Evolutionary conservation across 2,329 filamentous ascomycete genomes (phyloP).

Genomic region (Sporothrix phasma): DNA sequence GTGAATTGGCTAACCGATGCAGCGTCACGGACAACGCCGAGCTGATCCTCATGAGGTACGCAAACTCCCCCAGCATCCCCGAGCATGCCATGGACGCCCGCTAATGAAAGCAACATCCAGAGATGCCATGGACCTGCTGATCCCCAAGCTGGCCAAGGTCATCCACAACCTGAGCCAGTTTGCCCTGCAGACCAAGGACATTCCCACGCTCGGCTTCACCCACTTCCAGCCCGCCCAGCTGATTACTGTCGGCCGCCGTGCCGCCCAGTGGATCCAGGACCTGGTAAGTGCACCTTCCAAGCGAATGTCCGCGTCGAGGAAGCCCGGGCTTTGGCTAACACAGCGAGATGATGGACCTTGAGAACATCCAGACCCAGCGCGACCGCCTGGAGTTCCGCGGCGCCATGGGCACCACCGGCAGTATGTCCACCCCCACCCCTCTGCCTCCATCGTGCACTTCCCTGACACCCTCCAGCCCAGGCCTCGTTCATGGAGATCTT

Average conservation of each 20-base stretch:
- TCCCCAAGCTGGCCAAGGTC: conserved; percentile 68
- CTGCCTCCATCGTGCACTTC: background rate
- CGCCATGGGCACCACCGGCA: conserved; percentile 33
- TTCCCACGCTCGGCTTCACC: conserved; percentile 34
- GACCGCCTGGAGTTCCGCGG: conserved; percentile 66
- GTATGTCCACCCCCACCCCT: background rate
- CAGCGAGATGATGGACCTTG: conserved; percentile 48
- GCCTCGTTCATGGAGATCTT: conserved; percentile 38
- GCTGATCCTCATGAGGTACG: conserved; percentile 55
- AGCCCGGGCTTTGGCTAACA: background rate
- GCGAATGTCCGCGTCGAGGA: too few relatives aligned
- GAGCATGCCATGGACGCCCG: background rate
- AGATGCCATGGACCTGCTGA: conserved; percentile 64
- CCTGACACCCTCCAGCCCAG: conserved; percentile 31
- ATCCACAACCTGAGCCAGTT: conserved; percentile 66
- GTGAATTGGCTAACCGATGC: conserved; percentile 2
- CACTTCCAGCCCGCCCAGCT: conserved; percentile 56
- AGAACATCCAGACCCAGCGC: conserved; percentile 59
- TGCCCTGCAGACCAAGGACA: conserved; percentile 42
- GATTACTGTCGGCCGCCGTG: conserved; percentile 56
- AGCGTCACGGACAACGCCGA: conserved; percentile 54
- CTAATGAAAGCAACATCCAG: conserved; percentile 23
- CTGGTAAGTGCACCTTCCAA: conserved; percentile 36
- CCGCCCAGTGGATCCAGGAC: conserved; percentile 64
- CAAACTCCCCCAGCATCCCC: accelerated